phyloP scores from a whole-genome alignment of 768 basidiomycete species.

The Leccinum barrowsii region DNA sequence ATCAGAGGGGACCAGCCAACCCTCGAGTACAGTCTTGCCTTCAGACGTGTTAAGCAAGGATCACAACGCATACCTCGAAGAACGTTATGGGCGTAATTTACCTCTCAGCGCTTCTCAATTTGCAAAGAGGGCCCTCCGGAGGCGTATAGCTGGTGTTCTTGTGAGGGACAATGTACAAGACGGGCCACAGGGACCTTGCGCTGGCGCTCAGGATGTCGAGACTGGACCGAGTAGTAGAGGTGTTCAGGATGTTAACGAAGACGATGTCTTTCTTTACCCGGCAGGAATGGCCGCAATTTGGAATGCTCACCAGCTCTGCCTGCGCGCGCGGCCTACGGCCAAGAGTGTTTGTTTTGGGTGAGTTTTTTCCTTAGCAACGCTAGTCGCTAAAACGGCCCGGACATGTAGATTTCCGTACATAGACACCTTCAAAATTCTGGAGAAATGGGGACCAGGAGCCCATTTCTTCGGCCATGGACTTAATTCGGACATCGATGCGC shows the following conservation, averaged over 20 bases:
- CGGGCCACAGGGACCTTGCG: slow-evolving; percentile 34
- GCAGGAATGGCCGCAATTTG: slow-evolving; percentile 95
- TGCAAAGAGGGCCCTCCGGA: slow-evolving; percentile 86
- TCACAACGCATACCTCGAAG: slow-evolving; percentile 78
- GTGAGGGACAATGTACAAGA: slow-evolving; percentile 49
- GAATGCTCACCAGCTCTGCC: slow-evolving; percentile 75
- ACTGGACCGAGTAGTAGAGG: slow-evolving; percentile 67
- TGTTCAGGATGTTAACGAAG: slow-evolving; percentile 66
- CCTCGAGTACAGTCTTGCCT: slow-evolving; percentile 4
- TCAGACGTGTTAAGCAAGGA: slow-evolving; percentile 57
- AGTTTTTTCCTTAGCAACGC: slow-evolving; percentile 23
- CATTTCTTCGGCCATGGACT: slow-evolving; percentile 83
- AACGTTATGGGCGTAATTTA: slow-evolving; percentile 90
- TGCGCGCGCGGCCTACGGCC: slow-evolving; percentile 46
- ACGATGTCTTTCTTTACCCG: slow-evolving; percentile 86
- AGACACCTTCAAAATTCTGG: slow-evolving; percentile 88
- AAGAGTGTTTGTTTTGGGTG: slow-evolving; percentile 97
- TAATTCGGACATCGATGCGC: slow-evolving; percentile 67
- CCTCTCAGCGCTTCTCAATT: slow-evolving; percentile 64
- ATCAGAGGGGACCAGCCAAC: slow-evolving; percentile 1
- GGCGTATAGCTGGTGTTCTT: slow-evolving; percentile 85
- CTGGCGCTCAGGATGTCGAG: slow-evolving; percentile 43
- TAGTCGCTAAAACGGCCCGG: not conserved
- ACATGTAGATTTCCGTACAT: slow-evolving; percentile 82
- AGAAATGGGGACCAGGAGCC: slow-evolving; percentile 96